These are phyloP conservation scores for Styphnolobium japonicum DNA, from an alignment of 306 rosid species.

Conservation along the genomic window DNA sequence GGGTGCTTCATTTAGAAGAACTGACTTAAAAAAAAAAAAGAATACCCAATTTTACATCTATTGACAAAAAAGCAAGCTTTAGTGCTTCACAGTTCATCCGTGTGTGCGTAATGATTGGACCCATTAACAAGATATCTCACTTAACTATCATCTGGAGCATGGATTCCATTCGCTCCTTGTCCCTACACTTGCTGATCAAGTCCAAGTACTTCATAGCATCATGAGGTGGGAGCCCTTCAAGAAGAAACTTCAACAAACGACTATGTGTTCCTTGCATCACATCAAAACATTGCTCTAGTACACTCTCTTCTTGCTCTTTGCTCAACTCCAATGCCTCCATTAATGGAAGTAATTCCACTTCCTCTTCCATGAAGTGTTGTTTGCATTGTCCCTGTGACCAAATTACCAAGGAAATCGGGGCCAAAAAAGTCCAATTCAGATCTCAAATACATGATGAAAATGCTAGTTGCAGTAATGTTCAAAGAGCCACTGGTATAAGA, in stretches of 20 bases:
- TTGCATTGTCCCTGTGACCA: conserved; percentile 55
- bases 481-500: not conserved
- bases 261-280: conserved; percentile 80
- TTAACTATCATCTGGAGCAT: conserved; percentile 35
- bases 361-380: conserved; percentile 79
- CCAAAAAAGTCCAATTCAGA: not conserved
- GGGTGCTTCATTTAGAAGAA: not conserved
- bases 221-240: conserved; percentile 65
- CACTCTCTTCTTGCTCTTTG: conserved; percentile 51
- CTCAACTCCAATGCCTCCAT: conserved; percentile 80
- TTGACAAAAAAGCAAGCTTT: conserved; percentile 27
- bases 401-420: not conserved
- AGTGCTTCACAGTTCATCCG: conserved; percentile 27
- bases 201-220: conserved; percentile 89
- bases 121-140: conserved; percentile 14
- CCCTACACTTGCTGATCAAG: conserved; percentile 50
- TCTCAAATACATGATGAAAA: not conserved
- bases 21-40: not conserved
- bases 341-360: conserved; percentile 60
- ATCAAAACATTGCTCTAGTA: conserved; percentile 62
- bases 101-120: conserved; percentile 20
- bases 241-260: conserved; percentile 61
- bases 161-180: conserved; percentile 43
- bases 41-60: conserved; percentile 8
- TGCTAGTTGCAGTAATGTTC: not conserved